Evolutionary conservation across 169 alveolate species (phyloP).

Genomic region (Babesia divergens): DNA sequence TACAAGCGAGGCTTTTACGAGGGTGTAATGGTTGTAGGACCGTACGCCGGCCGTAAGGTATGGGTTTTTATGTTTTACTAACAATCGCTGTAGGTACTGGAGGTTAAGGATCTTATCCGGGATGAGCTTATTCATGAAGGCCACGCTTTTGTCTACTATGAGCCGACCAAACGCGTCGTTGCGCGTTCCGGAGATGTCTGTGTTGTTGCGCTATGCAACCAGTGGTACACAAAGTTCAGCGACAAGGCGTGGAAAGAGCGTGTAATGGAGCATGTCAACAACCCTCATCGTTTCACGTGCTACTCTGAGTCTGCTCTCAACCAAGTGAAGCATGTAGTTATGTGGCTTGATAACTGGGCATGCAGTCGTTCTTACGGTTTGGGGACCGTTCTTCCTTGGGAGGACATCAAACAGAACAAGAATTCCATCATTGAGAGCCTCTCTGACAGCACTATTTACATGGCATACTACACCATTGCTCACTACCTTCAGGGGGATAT

Average conservation of each 20-base stretch:
- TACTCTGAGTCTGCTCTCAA: conserved; percentile 78
- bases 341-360: conserved; percentile 94
- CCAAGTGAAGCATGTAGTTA: conserved; percentile 87
- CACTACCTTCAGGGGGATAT: conserved; percentile 92
- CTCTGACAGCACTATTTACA: conserved; percentile 98
- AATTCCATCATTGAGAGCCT: conserved; percentile 94
- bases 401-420: conserved; percentile 65
- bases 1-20: conserved; percentile 96
- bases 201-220: conserved; percentile 93
- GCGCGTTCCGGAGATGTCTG: conserved; percentile 95
- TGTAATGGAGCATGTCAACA: conserved; percentile 86
- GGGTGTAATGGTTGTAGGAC: conserved; percentile 93
- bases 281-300: conserved; percentile 64
- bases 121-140: conserved; percentile 72
- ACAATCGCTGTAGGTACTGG: conserved; percentile 48
- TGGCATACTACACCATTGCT: conserved; percentile 98
- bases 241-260: conserved; percentile 92
- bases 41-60: conserved; percentile 86
- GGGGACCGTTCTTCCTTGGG: conserved; percentile 88
- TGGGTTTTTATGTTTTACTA: conserved; percentile 45
- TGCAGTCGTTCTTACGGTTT: conserved; percentile 98
- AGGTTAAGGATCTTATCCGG: conserved; percentile 80
- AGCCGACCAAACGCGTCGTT: conserved; percentile 94
- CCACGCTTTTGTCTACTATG: conserved; percentile 88
- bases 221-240: conserved; percentile 97